These are phyloP conservation scores for Diaporthe batatas DNA, from an alignment of 2,329 filamentous ascomycete species.

Conservation along the genomic window DNA sequence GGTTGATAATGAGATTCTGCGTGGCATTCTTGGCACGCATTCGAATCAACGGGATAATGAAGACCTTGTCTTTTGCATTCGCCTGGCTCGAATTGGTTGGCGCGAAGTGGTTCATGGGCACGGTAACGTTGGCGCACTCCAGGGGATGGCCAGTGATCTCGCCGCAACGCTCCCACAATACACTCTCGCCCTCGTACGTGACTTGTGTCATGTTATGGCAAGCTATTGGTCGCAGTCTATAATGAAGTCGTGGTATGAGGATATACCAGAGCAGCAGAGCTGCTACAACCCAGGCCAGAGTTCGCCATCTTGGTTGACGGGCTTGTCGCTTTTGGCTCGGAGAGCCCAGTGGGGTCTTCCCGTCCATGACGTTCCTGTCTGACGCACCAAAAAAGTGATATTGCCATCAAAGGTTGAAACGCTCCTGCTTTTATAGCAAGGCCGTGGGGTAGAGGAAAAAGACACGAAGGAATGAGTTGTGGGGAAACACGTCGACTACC, in stretches of 20 bases:
- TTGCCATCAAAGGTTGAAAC: neutral
- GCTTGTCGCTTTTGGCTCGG: no score
- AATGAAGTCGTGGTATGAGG: neutral
- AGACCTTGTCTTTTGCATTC: conserved; percentile 49
- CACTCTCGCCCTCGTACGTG: conserved; percentile 51
- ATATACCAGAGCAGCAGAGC: neutral
- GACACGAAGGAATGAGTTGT: neutral
- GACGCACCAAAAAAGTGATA: fast-evolving
- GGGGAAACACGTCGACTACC: neutral
- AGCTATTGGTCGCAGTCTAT: no score
- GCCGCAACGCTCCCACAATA: conserved; percentile 57
- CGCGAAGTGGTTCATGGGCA: conserved; percentile 62
- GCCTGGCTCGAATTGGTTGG: conserved; percentile 43
- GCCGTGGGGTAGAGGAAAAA: no score
- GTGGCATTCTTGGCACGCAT: conserved; percentile 57
- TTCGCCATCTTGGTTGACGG: neutral
- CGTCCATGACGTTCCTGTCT: neutral
- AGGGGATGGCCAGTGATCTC: conserved; percentile 51
- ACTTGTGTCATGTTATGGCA: neutral
- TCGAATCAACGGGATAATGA: conserved; percentile 59
- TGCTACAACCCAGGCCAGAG: neutral
- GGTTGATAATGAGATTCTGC: conserved; percentile 59
- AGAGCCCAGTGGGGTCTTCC: neutral
- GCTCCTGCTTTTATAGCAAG: no score
- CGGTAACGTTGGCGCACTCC: conserved; percentile 57